Conservation (phyloP, 208 protist species). For the Plasmodiophora brassicae region DNA sequence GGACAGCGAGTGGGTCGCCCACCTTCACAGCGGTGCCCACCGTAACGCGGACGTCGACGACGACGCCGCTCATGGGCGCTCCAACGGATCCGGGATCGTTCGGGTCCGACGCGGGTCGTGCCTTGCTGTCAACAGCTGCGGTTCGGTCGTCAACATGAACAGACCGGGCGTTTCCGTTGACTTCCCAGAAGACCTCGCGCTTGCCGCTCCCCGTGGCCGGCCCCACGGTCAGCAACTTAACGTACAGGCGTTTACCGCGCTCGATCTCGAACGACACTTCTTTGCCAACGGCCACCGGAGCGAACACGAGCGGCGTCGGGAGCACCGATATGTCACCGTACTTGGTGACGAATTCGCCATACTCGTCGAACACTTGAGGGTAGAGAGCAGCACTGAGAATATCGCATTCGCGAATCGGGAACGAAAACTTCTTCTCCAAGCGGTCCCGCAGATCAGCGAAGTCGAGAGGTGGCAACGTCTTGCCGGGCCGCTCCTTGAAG, state of each 20-base stretch:
- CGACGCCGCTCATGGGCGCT: slow-evolving; percentile 63
- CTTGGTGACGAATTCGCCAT: slow-evolving; percentile 49
- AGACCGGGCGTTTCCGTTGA: slow-evolving; percentile 63
- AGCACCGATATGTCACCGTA: slow-evolving; percentile 62
- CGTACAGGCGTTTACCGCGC: slow-evolving; percentile 58
- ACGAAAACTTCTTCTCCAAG: neutral
- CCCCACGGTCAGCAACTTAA: slow-evolving; percentile 53
- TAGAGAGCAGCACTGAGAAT: slow-evolving; percentile 33
- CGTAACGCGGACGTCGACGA: slow-evolving; percentile 53
- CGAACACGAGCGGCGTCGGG: slow-evolving; percentile 60
- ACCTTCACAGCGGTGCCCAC: slow-evolving; percentile 27
- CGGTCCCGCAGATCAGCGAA: slow-evolving; percentile 44
- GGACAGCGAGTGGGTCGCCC: slow-evolving; percentile 19
- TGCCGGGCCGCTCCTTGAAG: slow-evolving; percentile 62
- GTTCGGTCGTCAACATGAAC: slow-evolving; percentile 55
- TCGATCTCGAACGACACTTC: slow-evolving; percentile 58
- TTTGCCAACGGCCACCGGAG: slow-evolving; percentile 48
- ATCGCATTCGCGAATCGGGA: neutral
- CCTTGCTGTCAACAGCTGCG: neutral
- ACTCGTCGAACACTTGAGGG: slow-evolving; percentile 67
- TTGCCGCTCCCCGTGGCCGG: slow-evolving; percentile 25
- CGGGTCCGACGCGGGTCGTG: slow-evolving; percentile 15
- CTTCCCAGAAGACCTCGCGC: slow-evolving; percentile 62
- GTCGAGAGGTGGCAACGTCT: slow-evolving; percentile 56
- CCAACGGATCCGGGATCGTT: slow-evolving; percentile 39